Evolutionary conservation across 2,329 filamentous ascomycete genomes (phyloP).

Genomic region (Rhynchosporium graminicola): DNA sequence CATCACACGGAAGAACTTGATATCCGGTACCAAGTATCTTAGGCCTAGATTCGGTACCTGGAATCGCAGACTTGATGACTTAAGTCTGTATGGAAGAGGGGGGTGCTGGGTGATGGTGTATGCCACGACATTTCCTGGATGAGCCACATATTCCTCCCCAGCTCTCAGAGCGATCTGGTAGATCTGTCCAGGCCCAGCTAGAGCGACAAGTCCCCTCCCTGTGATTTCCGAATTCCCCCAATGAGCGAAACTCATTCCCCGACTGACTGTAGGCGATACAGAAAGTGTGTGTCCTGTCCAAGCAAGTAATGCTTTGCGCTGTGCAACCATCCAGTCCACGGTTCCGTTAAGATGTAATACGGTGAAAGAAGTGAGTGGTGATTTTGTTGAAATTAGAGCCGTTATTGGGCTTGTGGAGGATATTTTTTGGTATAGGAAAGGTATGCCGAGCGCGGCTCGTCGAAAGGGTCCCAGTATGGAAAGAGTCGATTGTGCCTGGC

Average conservation of each 20-base stretch:
- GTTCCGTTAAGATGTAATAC: slow-evolving; percentile 90
- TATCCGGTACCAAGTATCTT: slow-evolving; percentile 63
- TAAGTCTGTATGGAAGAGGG: slow-evolving; percentile 85
- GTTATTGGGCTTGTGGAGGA: slow-evolving; percentile 86
- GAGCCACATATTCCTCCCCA: slow-evolving; percentile 87
- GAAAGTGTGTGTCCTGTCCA: slow-evolving; percentile 91
- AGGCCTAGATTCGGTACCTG: slow-evolving; percentile 73
- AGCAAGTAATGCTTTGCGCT: slow-evolving; percentile 85
- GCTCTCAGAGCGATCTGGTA: slow-evolving; percentile 80
- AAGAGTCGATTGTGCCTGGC: slow-evolving; percentile 81
- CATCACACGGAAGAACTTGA: slow-evolving; percentile 73
- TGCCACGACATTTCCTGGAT: slow-evolving; percentile 88
- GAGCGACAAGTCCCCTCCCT: slow-evolving; percentile 80
- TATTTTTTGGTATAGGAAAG: slow-evolving; percentile 92
- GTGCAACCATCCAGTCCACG: slow-evolving; percentile 91
- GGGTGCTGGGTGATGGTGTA: slow-evolving; percentile 76
- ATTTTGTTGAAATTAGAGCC: slow-evolving; percentile 84
- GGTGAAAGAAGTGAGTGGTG: slow-evolving; percentile 81
- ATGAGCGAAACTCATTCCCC: slow-evolving; percentile 73
- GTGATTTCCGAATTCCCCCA: slow-evolving; percentile 92
- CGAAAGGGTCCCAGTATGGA: slow-evolving; percentile 82
- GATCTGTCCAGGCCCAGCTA: slow-evolving; percentile 84
- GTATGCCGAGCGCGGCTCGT: slow-evolving; percentile 78
- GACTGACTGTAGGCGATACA: slow-evolving; percentile 74
- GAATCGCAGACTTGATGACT: slow-evolving; percentile 70